Evolutionary conservation across 345 rosid species (phyloP), one percentile per base, ranked within the genome.

Genomic region (Combretum micranthum): DNA sequence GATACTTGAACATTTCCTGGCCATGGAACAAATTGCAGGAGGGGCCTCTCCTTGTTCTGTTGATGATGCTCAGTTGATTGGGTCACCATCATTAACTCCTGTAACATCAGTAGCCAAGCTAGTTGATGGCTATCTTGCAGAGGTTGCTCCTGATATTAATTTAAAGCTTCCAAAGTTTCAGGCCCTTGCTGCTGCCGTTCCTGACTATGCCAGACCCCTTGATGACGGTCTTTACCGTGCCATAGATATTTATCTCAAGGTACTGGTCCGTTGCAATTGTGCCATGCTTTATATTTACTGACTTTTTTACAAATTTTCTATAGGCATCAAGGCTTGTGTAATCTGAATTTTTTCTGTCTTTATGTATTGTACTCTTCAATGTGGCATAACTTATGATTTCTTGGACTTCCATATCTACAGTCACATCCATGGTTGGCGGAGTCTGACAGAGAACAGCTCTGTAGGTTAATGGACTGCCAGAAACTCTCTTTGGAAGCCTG

Each of bases 181-280:
- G 72, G 88, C 94, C 47, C 80, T 93, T 69, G 90, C 92, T 44
- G 91, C 94, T 63, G 70, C 97, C 69, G 80, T 93, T 57, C 99
- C 99, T 20, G 97, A 89, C 10, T 78, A 83, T 53, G 88, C 94
- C 18, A 83, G 99, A 67, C 96, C 88, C 50, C 74, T 85, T 59
- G 96, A 93, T 53, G 99, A 93, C 20, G 94, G 99, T 23, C 94
- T 93, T 61, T 93, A 93, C 62, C 96, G 97, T 9, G 94, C 97
- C 10, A 87, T 83, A 61, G 99, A 93, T 78, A 83, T 93, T 61
- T 93, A 87, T 70, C 74, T 93, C 20, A 93, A 93, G 99, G 99
- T 93, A 80, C 12, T 18, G 25, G 67, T 53, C 26, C 44, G 19
- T 44, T 57, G 44, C 23, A 42, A 17, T 42, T 48, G 4, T 18